Conservation (phyloP, 805 yeast genomes). For the Starmerella stigmatis region DNA sequence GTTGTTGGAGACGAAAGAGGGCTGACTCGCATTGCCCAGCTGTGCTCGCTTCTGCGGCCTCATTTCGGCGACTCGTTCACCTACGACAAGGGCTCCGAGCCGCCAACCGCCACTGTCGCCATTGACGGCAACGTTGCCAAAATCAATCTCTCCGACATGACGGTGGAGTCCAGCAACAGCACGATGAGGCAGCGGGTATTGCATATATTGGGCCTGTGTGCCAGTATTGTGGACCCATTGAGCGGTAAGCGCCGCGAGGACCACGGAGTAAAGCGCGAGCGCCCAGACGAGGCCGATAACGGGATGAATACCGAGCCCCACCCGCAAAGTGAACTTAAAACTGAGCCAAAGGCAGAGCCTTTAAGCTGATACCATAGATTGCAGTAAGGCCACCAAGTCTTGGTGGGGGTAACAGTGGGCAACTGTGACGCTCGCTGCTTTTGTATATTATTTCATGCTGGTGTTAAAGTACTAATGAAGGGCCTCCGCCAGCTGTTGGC, state of each 20-base stretch:
- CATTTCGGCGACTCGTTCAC: constrained; percentile 78
- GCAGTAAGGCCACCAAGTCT: too few relatives aligned
- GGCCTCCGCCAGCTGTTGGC: too few relatives aligned
- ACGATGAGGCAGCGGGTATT: constrained; percentile 74
- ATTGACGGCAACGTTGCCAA: constrained; percentile 69
- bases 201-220: constrained; percentile 66
- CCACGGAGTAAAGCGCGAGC: constrained; percentile 1
- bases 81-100: constrained; percentile 26
- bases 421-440: too few relatives aligned
- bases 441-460: neutral
- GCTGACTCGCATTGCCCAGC: constrained; percentile 38
- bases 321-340: neutral
- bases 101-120: constrained; percentile 44
- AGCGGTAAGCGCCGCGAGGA: constrained; percentile 15
- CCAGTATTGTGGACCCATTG: constrained; percentile 74
- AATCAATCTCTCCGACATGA: constrained; percentile 52
- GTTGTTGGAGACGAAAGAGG: constrained; percentile 15
- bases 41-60: constrained; percentile 55
- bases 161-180: constrained; percentile 61
- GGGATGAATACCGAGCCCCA: too few relatives aligned
- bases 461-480: too few relatives aligned
- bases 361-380: too few relatives aligned
- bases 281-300: neutral
- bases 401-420: too few relatives aligned
- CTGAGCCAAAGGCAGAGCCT: neutral